Base-by-base conservation (phyloP, 208 protist genomes). In the Leishmania major region DNA sequence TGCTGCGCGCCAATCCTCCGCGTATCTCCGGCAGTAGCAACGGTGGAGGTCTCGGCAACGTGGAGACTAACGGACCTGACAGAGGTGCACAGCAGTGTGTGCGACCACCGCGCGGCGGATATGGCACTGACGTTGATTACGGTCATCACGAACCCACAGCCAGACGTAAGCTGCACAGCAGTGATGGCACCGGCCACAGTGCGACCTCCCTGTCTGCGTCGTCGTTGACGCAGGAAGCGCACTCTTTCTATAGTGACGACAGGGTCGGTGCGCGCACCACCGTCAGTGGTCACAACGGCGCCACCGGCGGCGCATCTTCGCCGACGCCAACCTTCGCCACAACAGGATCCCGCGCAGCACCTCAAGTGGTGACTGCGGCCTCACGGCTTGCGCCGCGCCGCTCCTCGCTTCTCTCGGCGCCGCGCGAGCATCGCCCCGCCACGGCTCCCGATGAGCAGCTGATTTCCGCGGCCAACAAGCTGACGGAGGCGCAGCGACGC, bases 1-100 rank as follows among this genome's bases (percentile, higher is more conserved):
- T 93, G 35, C 73, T 95, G 49, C 79, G 80, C 40, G 73, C 64
- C 25, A 87, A 84, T 60, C 78, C 83, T 45, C 64, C 72, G 11
- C 57, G 74, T 40, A 19, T 28, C 55, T n/a, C 17, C 62, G 35
- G 40, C 53, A 47, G 2, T 35, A 73, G n/a, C 60, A 47, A 15
- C 35, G 55, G 66, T 53, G 66, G 43, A 45, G 22, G 60, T n/a
- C 69, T 35, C 15, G 35, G 25, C 70, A 75, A 47, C 47, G 43
- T 7, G 31, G 73, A 59, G 47, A 43, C 35, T 43, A 37, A 17
- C 37, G 25, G 67, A 25, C 25, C 67, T 72, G 67, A 40, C 25
- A 47, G 40, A 35, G 45, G 22, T 37, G 28, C 45, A 35, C 70
- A 55, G 45, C 45, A 59, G 59, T 31, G 35, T 49, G 62, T n/a